These are phyloP conservation scores for Pyrus hybrid DNA, from an alignment of 331 rosid species.

Conservation along the genomic window DNA sequence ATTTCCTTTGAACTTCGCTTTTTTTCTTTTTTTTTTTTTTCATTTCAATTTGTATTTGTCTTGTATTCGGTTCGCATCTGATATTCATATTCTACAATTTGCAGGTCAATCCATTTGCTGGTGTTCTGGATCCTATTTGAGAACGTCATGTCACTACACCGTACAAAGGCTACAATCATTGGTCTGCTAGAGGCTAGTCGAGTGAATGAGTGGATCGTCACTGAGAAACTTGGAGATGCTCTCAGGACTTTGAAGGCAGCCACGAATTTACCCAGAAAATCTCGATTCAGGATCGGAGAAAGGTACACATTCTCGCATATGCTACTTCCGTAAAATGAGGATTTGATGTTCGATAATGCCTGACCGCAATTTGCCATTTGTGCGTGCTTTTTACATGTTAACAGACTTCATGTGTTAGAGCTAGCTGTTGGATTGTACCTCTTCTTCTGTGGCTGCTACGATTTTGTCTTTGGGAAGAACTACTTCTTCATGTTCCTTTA, in stretches of 20 bases:
- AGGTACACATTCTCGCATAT: conserved; percentile 29
- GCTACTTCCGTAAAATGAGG: not conserved
- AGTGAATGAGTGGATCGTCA: conserved; percentile 92
- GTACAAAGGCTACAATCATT: conserved; percentile 78
- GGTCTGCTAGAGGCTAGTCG: conserved; percentile 78
- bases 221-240: conserved; percentile 87
- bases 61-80: too few species aligned
- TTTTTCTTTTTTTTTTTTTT: not conserved
- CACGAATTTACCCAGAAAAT: conserved; percentile 43
- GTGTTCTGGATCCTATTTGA: conserved; percentile 91
- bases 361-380: conserved; percentile 6
- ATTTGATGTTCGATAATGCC: not conserved
- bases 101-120: conserved; percentile 74
- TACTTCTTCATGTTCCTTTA: conserved; percentile 69
- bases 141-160: conserved; percentile 81
- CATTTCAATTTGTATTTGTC: too few species aligned
- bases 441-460: conserved; percentile 62
- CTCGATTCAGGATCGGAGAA: conserved; percentile 63
- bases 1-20: not conserved
- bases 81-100: not conserved
- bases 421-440: conserved; percentile 69
- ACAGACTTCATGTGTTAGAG: conserved; percentile 67
- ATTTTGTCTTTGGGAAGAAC: conserved; percentile 63
- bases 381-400: not conserved
- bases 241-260: conserved; percentile 41